These are phyloP conservation scores for Pseudopithomyces chartarum DNA, from an alignment of 2,329 filamentous ascomycete species.

Conservation along the genomic window DNA sequence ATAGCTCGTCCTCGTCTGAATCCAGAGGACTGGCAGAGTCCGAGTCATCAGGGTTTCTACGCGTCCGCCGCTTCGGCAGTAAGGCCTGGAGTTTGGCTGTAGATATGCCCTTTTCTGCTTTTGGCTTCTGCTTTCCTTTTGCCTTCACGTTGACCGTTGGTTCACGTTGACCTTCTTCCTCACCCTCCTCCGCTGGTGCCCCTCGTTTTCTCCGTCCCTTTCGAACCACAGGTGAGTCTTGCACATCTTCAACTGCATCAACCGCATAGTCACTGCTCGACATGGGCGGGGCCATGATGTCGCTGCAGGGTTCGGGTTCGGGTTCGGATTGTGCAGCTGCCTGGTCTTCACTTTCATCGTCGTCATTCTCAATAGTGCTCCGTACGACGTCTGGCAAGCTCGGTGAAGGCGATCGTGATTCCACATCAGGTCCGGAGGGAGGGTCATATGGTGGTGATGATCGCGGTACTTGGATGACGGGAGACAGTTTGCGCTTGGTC, in stretches of 20 bases:
- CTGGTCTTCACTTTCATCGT: constrained; percentile 19
- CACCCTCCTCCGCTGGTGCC: constrained; percentile 24
- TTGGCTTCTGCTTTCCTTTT: constrained; percentile 31
- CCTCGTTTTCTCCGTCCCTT: constrained; percentile 24
- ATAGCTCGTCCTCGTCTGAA: constrained; percentile 51
- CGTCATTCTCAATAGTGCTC: constrained; percentile 31
- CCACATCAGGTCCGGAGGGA: constrained; percentile 32
- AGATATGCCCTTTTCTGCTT: constrained; percentile 37
- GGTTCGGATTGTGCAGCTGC: constrained; percentile 29
- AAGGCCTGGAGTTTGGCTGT: constrained; percentile 53
- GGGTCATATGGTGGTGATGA: constrained; percentile 44
- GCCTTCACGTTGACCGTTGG: constrained; percentile 11
- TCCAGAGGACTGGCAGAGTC: constrained; percentile 46
- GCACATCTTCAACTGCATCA: constrained; percentile 23
- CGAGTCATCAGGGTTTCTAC: constrained; percentile 31
- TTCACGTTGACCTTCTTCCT: constrained; percentile 25
- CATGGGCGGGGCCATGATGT: constrained; percentile 51
- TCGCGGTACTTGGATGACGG: constrained; percentile 44
- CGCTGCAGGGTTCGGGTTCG: constrained; percentile 42
- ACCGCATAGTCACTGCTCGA: constrained; percentile 45
- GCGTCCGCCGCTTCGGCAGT: constrained; percentile 49
- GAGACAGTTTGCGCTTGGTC: constrained; percentile 45
- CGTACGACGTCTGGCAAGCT: constrained; percentile 40
- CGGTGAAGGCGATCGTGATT: constrained; percentile 40
- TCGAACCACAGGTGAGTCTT: constrained; percentile 19